Evolutionary conservation across 352 stramenopile genomes (phyloP).

Genomic region (Globisporangium lucens): DNA sequence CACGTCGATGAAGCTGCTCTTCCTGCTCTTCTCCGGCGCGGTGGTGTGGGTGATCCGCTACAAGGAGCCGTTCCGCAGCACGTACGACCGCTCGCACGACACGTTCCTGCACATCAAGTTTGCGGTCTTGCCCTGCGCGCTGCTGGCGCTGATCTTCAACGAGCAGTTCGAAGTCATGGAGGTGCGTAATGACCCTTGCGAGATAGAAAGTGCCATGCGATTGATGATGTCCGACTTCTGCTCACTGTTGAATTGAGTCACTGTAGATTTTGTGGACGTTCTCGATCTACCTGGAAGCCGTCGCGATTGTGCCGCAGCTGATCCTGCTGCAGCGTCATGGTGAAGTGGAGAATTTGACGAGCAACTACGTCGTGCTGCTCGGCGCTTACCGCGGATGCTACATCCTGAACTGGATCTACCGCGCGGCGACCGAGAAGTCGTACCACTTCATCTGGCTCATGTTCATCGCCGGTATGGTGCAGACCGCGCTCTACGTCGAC

Average conservation of each 20-base stretch:
- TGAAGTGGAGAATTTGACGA: slow-evolving; percentile 98
- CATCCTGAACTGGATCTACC: slow-evolving; percentile 99
- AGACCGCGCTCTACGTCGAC: slow-evolving; percentile 99
- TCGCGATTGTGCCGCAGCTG: slow-evolving; percentile 99
- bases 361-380: slow-evolving; percentile 99
- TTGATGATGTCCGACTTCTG: not conserved
- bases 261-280: slow-evolving; percentile 97
- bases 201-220: not conserved
- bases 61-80: slow-evolving; percentile 95
- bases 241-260: slow-evolving; percentile 1
- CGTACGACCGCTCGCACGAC: slow-evolving; percentile 99
- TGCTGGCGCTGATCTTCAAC: slow-evolving; percentile 96
- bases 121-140: slow-evolving; percentile 92
- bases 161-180: slow-evolving; percentile 89
- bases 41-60: slow-evolving; percentile 99
- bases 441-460: slow-evolving; percentile 99
- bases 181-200: slow-evolving; percentile 17
- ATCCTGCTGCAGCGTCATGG: slow-evolving; percentile 98
- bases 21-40: slow-evolving; percentile 94
- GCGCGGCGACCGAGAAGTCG: slow-evolving; percentile 92
- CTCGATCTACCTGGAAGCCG: slow-evolving; percentile 98
- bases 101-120: slow-evolving; percentile 99
- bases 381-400: slow-evolving; percentile 98
- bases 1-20: slow-evolving; percentile 98
- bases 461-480: slow-evolving; percentile 97